Percentiles rank a stretch among this genome's conserved stretches.
Evolutionary conservation across 225 moss, liverwort and hornwort genomes (phyloP).

Genomic region (Antitrichia curtipendula): DNA sequence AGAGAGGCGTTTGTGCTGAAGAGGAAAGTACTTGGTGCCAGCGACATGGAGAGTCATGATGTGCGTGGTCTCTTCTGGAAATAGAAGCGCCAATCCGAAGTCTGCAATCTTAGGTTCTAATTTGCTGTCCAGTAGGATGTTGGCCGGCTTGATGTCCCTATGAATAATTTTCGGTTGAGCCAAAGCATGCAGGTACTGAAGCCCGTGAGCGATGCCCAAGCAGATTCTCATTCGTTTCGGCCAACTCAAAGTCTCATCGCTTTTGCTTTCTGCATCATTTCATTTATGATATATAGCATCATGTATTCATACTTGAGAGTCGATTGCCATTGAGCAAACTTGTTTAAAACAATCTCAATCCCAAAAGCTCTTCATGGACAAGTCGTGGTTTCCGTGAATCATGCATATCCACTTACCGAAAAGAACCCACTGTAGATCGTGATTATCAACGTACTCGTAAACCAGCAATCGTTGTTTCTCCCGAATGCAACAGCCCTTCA

Average conservation of each 20-base stretch:
- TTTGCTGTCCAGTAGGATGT: conserved; percentile 3
- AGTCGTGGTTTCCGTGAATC: neutral
- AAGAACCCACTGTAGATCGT: neutral
- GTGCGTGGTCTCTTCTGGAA: neutral
- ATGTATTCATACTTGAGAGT: neutral
- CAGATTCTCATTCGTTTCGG: neutral
- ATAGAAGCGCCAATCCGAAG: conserved; percentile 1
- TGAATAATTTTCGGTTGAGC: conserved; percentile 13
- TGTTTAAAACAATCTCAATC: neutral
- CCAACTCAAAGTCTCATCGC: neutral
- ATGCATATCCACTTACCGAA: neutral
- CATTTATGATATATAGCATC: neutral
- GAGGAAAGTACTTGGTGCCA: neutral
- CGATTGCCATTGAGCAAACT: neutral
- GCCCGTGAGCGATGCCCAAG: neutral
- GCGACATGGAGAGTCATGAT: conserved; percentile 6
- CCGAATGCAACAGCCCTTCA: neutral
- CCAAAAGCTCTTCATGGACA: neutral
- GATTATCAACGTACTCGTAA: conserved; percentile 1
- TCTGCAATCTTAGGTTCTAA: neutral
- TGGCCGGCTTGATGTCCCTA: conserved; percentile 10
- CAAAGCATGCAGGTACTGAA: conserved; percentile 1
- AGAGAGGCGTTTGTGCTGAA: neutral
- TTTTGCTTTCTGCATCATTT: neutral
- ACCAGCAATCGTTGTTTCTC: neutral